Conservation (phyloP, 768 basidiomycete species). For the Lactarius sanguifluus region DNA sequence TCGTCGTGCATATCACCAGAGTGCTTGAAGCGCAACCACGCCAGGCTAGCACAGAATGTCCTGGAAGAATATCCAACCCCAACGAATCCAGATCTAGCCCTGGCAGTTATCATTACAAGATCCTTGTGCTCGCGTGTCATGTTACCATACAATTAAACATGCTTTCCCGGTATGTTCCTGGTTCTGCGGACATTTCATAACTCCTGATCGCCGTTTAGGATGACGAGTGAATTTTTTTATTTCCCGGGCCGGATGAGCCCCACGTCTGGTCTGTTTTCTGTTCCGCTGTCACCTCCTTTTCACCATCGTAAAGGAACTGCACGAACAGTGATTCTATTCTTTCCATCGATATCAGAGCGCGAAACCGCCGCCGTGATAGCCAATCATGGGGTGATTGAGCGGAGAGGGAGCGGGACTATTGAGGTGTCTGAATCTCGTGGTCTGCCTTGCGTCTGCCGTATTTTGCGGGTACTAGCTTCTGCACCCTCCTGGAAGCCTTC, state of each 20-base stretch:
- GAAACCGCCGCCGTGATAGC: neutral
- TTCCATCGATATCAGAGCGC: neutral
- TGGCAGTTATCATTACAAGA: conserved; percentile 4
- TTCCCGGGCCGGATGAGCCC: neutral
- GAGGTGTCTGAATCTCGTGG: neutral
- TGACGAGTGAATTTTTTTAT: neutral
- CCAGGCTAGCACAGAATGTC: neutral
- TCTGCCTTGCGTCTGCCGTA: neutral
- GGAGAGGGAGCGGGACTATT: neutral
- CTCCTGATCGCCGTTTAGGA: neutral
- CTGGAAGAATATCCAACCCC: neutral
- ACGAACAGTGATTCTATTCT: neutral
- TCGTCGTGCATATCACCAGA: neutral
- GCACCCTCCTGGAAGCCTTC: neutral
- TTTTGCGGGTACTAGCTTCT: neutral
- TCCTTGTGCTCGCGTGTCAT: neutral
- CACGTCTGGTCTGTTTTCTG: neutral
- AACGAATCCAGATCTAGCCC: conserved; percentile 3
- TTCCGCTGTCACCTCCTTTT: neutral
- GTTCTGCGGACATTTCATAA: neutral
- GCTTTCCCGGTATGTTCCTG: neutral
- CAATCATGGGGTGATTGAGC: conserved; percentile 6
- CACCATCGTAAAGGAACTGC: neutral
- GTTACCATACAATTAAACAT: neutral
- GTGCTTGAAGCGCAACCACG: neutral